A percentile compares a stretch with the other conserved stretches of the same genome.
Conservation (phyloP, 352 stramenopile genomes). For the Phytophthora brassicae region DNA sequence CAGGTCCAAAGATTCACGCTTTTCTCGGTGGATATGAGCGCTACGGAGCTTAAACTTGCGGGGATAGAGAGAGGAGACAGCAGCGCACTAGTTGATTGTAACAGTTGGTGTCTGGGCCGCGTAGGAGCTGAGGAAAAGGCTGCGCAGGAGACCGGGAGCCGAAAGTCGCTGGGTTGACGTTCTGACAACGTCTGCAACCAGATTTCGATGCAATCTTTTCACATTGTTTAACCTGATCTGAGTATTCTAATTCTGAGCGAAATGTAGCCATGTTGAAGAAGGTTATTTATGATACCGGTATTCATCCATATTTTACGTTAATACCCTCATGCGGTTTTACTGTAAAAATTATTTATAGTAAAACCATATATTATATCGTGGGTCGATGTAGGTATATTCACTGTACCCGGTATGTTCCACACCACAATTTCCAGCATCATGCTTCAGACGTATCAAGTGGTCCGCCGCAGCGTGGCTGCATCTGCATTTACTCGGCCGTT, state of each 20-base stretch:
- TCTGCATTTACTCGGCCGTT: neutral
- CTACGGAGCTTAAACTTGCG: slow-evolving; percentile 7
- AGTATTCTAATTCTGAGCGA: too few species aligned
- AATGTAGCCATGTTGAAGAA: too few species aligned
- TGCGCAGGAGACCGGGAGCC: neutral
- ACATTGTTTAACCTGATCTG: slow-evolving; percentile 4
- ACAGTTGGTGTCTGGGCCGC: neutral
- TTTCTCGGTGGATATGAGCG: slow-evolving; percentile 20
- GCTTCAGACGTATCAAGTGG: too few species aligned
- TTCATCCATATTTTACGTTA: too few species aligned
- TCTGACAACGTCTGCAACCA: neutral
- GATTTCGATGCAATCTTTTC: slow-evolving; percentile 18
- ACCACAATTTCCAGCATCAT: too few species aligned
- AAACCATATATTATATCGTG: too few species aligned
- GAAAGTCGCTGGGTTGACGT: slow-evolving; percentile 15
- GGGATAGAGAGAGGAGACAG: slow-evolving; percentile 1
- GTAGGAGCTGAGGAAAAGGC: neutral
- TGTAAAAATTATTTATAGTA: too few species aligned
- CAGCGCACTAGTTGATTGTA: neutral
- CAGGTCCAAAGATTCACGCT: neutral
- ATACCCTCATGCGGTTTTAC: too few species aligned
- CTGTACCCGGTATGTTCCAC: too few species aligned
- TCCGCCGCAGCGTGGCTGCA: too few species aligned
- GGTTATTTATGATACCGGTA: too few species aligned
- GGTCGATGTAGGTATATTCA: too few species aligned